Base-by-base conservation (phyloP, 352 stramenopile species). In the Pythium monospermum region DNA sequence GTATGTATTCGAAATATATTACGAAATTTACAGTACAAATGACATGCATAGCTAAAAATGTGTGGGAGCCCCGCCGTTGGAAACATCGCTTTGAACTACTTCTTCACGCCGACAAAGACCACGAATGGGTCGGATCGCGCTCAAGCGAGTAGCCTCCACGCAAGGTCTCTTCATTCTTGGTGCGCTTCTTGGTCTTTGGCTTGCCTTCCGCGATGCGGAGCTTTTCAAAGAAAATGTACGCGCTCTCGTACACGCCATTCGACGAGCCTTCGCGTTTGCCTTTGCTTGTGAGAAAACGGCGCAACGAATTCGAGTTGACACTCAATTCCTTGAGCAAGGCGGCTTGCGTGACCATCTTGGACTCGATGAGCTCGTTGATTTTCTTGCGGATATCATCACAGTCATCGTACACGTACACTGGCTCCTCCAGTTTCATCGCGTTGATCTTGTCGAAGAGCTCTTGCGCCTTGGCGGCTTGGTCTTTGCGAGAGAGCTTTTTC, bases 181-280 rank as follows among this genome's bases (percentile, higher is more conserved):
- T 28, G 13, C 69, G 69, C 43, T 74, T 83, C 23, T 61, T 65
- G n/a, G 65, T 67, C 69, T 84, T 81, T 41, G 61, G 53, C 16
- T 60, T 54, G 41, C 44, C 49, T 25, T 84, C 61, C 10, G 64
- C 31, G 41, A 84, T 68, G 52, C 70, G 68, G 6, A 71, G 65
- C 49, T 75, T 73, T 56, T 84, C 73, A 27, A 84, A 84, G 48
- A 84, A 79, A 43, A 46, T 52, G 61, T 84, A 84, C 11, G 61
- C 73, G 3, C 33, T 55, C 11, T 57, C 56, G 36, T 84, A 84
- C 26, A 77, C 68, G 6, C 71, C 66, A 19, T 75, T 82, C 18
- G 67, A 68, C 19, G 55, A 66, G 33, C 73, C 70, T 23, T 73
- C 69, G 31, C 70, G 68, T 46, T 73, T 69, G 47, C 70, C 68